Percentiles rank a stretch among this genome's conserved stretches.
phyloP scores from a whole-genome alignment of 768 basidiomycete species.

The Hypholoma fasciculare region DNA sequence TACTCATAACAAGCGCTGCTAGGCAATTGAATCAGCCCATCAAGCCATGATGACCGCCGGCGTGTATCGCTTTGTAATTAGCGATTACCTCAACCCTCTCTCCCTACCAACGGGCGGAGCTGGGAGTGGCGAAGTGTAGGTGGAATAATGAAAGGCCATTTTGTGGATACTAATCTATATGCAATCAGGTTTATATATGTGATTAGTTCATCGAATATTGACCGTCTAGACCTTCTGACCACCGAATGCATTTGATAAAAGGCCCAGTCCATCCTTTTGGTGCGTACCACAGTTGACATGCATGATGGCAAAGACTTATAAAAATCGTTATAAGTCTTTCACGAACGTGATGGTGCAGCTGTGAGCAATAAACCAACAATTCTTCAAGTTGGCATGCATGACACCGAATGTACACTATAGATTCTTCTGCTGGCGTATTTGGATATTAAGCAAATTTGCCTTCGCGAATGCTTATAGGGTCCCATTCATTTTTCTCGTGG shows the following conservation, averaged over 20 bases:
- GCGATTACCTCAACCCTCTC: slow-evolving; percentile 13
- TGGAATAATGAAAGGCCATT: not conserved
- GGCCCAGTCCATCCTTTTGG: slow-evolving; percentile 12
- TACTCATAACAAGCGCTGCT: not conserved
- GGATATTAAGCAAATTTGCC: slow-evolving; percentile 7
- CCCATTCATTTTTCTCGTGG: slow-evolving; percentile 5
- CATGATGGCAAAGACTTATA: not conserved
- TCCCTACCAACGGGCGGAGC: slow-evolving; percentile 10
- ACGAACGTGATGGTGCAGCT: slow-evolving; percentile 8
- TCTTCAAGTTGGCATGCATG: too few relatives aligned
- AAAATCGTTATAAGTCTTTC: not conserved
- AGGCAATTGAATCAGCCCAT: slow-evolving; percentile 11
- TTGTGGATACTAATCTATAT: too few relatives aligned
- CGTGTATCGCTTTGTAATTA: slow-evolving; percentile 13
- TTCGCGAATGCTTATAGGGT: slow-evolving; percentile 5
- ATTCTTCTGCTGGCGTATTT: slow-evolving; percentile 18
- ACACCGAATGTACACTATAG: not conserved
- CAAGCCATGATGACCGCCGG: slow-evolving; percentile 13
- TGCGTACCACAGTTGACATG: not conserved
- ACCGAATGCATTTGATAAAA: not conserved
- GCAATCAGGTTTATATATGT: too few relatives aligned
- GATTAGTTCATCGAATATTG: too few relatives aligned
- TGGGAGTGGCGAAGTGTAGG: slow-evolving; percentile 15
- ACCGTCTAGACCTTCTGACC: not conserved
- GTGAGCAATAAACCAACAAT: not conserved